Conservation (phyloP, 2,329 filamentous ascomycete genomes). For the Penicillium sumatraense region DNA sequence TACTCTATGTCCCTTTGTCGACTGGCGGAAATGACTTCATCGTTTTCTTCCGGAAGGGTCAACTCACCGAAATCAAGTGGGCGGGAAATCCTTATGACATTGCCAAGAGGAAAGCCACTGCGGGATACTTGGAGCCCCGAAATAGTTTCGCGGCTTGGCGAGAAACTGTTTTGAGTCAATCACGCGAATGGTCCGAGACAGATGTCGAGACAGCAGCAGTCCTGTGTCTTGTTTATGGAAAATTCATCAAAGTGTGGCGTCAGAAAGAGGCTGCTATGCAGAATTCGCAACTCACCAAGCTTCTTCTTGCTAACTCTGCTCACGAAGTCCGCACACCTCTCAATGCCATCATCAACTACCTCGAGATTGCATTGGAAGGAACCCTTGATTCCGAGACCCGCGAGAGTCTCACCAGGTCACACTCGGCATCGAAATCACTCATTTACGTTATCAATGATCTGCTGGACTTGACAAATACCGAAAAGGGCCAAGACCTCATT, state of each 20-base stretch:
- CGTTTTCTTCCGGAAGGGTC: constrained; percentile 80
- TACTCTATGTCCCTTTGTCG: constrained; percentile 81
- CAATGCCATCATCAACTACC: constrained; percentile 93
- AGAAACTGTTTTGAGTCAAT: constrained; percentile 82
- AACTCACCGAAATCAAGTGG: constrained; percentile 82
- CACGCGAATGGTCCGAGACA: constrained; percentile 85
- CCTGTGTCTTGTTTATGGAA: constrained; percentile 83
- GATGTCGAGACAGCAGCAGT: constrained; percentile 89
- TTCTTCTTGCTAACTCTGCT: constrained; percentile 84
- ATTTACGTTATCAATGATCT: constrained; percentile 95
- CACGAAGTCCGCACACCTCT: constrained; percentile 90
- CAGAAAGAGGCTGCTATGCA: constrained; percentile 86
- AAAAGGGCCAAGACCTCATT: constrained; percentile 77
- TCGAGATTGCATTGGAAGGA: constrained; percentile 88
- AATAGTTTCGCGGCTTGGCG: constrained; percentile 79
- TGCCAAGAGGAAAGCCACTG: constrained; percentile 78
- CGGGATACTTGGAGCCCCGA: constrained; percentile 75
- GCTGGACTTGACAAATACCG: constrained; percentile 83
- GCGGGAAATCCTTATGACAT: constrained; percentile 60
- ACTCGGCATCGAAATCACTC: constrained; percentile 88
- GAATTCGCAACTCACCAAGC: constrained; percentile 76
- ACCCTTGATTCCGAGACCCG: constrained; percentile 78
- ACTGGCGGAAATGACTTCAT: constrained; percentile 81
- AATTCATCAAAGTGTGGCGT: constrained; percentile 90
- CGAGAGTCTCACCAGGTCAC: constrained; percentile 81